phyloP scores from a whole-genome alignment of 2,329 filamentous ascomycete genomes.

The Drechslerella coelobrocha region DNA sequence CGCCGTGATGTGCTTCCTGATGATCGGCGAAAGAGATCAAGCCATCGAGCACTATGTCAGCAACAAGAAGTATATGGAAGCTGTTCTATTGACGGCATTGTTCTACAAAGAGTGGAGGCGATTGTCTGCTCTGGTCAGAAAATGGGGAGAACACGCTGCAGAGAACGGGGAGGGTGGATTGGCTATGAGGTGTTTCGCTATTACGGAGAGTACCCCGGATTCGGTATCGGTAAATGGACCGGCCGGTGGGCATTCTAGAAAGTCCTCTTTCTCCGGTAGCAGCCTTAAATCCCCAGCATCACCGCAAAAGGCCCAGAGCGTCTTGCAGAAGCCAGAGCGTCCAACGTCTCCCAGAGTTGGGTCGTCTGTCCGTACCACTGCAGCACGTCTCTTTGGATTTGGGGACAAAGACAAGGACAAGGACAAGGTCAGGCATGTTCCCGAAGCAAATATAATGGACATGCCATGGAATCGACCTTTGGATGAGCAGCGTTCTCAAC shows the following conservation, averaged over 20 bases:
- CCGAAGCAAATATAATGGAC: conserved; percentile 48
- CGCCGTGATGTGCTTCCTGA: conserved; percentile 88
- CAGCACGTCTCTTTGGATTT: conserved; percentile 46
- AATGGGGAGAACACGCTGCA: conserved; percentile 93
- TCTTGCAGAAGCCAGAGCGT: conserved; percentile 39
- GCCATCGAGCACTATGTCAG: conserved; percentile 96
- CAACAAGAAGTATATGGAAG: conserved; percentile 89
- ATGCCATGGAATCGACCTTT: conserved; percentile 49
- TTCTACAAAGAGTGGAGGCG: conserved; percentile 91
- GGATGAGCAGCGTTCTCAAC: conserved; percentile 24
- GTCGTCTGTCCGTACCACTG: conserved; percentile 38
- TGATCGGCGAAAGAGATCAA: conserved; percentile 89
- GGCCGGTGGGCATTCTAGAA: conserved; percentile 39
- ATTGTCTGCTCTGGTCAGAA: conserved; percentile 83
- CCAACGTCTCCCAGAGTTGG: conserved; percentile 45
- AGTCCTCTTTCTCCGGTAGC: conserved; percentile 44
- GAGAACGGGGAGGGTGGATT: conserved; percentile 86
- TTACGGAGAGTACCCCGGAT: conserved; percentile 43
- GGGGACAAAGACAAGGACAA: conserved; percentile 47
- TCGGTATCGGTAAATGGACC: conserved; percentile 20
- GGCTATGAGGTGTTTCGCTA: conserved; percentile 61
- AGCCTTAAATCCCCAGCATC: conserved; percentile 43
- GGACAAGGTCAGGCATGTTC: conserved; percentile 24
- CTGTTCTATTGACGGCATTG: conserved; percentile 83
- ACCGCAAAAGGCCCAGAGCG: conserved; percentile 25